Evolutionary conservation across 2,329 filamentous ascomycete species (phyloP), one percentile per base, ranked within the genome.

Genomic region (Fusarium incarnatum): DNA sequence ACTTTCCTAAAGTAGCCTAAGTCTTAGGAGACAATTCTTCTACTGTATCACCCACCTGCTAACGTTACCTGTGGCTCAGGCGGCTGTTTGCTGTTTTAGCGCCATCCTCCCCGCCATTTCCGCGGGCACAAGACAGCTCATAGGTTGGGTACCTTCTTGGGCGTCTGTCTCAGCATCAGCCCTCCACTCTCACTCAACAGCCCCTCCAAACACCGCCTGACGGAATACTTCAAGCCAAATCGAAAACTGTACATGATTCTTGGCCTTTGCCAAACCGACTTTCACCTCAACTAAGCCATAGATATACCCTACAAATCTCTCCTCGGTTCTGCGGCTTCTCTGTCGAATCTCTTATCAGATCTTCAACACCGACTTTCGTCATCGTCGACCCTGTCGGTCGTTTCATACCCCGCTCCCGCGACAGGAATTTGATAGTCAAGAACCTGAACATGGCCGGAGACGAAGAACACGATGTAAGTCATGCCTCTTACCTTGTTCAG

Each of bases 401-500:
- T 23, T 44, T 37, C 50, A 69, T 67, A 73, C 70, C 68, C 68
- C 64, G 67, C 68, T 72, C 59, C 44, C 60, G 41, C 55, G 48
- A 54, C 52, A 32, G 18, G 25, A 47, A 47, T 42, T 56, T 41
- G 54, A 67, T 56, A 50, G 46, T 12, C 49, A 58, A 25, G 44
- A 30, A 40, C 30, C 20, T 59, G 20, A 74, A 50, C 12, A 75
- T 75, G 71, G 62, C 71, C 42, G 73, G 59, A 57, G 77, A 79
- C 57, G 79, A 81, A 62, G 79, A 79, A 69, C 79, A 81, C 74
- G 79, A 80, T 62, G 79, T 81, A 75, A 55, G 68, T 25, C 18
- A 30, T 23, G 15, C 15, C 12, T 18, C 27, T 41, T 23, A 20
- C 32, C 22, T 41, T 18, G 8, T n/a, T 10, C 5, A 18, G 42